These are phyloP conservation scores for Bocquillonia castaneifolia DNA, from an alignment of 441 rosid species.

Conservation along the genomic window DNA sequence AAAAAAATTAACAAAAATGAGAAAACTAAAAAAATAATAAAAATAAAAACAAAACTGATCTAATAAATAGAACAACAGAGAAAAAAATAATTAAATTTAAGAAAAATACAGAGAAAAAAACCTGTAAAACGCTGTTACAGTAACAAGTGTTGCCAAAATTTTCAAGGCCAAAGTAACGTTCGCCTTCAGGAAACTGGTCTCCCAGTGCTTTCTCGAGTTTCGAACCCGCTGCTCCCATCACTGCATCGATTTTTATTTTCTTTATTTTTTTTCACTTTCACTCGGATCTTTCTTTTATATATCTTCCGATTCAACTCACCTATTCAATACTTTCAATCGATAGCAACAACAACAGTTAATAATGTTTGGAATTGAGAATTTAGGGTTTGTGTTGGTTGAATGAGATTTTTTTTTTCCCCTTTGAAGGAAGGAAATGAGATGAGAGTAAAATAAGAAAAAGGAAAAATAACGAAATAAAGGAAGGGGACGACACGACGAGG, in stretches of 20 bases:
- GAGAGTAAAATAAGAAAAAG: too few relatives aligned
- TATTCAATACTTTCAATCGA: too few relatives aligned
- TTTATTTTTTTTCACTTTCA: too few relatives aligned
- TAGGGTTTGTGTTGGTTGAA: too few relatives aligned
- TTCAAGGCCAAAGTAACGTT: constrained; percentile 95
- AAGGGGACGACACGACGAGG: constrained; percentile 9
- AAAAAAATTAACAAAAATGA: too few relatives aligned
- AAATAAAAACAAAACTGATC: too few relatives aligned
- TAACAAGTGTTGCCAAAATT: constrained; percentile 98
- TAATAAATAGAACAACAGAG: not conserved
- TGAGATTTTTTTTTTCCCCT: too few relatives aligned
- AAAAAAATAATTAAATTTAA: not conserved
- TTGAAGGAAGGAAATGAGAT: not conserved
- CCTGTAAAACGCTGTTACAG: constrained; percentile 97
- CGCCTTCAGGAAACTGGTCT: constrained; percentile 99
- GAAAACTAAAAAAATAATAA: too few relatives aligned
- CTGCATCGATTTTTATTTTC: constrained; percentile 26
- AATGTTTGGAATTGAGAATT: too few relatives aligned
- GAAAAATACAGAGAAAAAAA: constrained; percentile 10
- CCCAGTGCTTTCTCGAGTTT: constrained; percentile 99
- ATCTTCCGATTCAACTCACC: constrained; percentile 30
- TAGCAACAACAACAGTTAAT: too few relatives aligned
- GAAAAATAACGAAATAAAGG: not conserved
- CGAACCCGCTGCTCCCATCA: constrained; percentile 97
- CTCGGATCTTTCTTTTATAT: constrained; percentile 32